These are phyloP conservation scores for Cryptococcus jaspeensis DNA, from an alignment of 1,284 basidiomycete genomes.

Conservation along the genomic window DNA sequence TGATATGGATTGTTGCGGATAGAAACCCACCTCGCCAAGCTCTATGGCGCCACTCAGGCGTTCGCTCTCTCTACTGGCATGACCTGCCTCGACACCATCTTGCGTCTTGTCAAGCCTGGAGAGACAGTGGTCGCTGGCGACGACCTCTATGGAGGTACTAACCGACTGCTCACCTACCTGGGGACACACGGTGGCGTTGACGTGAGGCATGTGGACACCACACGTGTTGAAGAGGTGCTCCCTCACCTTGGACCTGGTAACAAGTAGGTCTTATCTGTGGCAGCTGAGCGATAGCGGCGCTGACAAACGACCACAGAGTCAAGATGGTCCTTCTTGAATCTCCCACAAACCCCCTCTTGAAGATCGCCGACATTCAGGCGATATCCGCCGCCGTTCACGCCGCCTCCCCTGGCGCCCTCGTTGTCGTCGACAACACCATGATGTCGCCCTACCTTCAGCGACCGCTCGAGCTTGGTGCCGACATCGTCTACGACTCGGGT, in stretches of 20 bases:
- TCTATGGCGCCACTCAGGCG: slow-evolving; percentile 82
- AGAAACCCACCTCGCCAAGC: slow-evolving; percentile 92
- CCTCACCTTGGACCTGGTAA: slow-evolving; percentile 68
- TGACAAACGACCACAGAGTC: slow-evolving; percentile 32
- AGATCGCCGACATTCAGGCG: slow-evolving; percentile 84
- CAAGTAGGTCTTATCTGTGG: slow-evolving; percentile 36
- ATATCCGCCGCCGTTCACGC: slow-evolving; percentile 80
- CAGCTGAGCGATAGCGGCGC: slow-evolving; percentile 1
- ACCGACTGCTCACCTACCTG: slow-evolving; percentile 90
- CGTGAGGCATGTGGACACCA: slow-evolving; percentile 94
- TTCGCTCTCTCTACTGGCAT: slow-evolving; percentile 95
- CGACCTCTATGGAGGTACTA: slow-evolving; percentile 97
- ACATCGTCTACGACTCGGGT: slow-evolving; percentile 96
- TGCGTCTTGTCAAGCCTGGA: slow-evolving; percentile 88
- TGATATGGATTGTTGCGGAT: slow-evolving; percentile 41
- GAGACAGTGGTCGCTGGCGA: slow-evolving; percentile 95
- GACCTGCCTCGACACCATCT: slow-evolving; percentile 95
- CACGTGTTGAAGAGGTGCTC: slow-evolving; percentile 57
- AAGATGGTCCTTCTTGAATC: slow-evolving; percentile 94
- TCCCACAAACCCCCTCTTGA: slow-evolving; percentile 95
- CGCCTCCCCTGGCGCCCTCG: slow-evolving; percentile 72
- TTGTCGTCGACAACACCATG: slow-evolving; percentile 99
- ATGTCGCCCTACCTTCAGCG: slow-evolving; percentile 98
- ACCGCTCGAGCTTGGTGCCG: slow-evolving; percentile 91
- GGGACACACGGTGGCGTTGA: slow-evolving; percentile 81